Base-by-base conservation (phyloP, 192 early-diverging fungal genomes). In the Rhizoclosmatium globosum region DNA sequence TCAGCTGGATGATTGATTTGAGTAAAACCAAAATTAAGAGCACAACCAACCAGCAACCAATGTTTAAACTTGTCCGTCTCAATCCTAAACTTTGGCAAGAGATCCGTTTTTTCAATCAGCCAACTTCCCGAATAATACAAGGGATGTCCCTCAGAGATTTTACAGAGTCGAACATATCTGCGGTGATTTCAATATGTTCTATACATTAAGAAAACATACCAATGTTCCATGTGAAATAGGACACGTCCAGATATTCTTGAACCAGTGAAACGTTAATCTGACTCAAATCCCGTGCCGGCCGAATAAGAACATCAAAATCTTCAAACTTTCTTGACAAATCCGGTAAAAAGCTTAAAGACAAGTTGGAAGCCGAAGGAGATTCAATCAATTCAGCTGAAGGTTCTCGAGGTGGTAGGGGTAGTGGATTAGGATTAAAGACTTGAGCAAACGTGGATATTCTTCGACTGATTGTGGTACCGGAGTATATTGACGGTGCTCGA, bases 81-180 rank as follows among this genome's bases (percentile, higher is more conserved):
- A 17, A 87, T 46, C 44, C 71, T 71, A 19, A 85, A 79, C 17
- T 74, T 57, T 6, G 39, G 44, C 19, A 87, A 45, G 7, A 80
- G 31, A 31, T 85, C 81, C 2, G 77, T 83, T n/a, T 76, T 46
- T 50, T 87, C 79, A 3, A 82, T 50, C 45, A 85, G 38, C 77
- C 84, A 83, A 47, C 82, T 17, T 31, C 79, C 86, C 43, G 81
- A 80, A 60, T 70, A 87, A 44, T 80, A 82, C 61, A 87, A 68
- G 15, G 86, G 86, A 72, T 87, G 86, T 19, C 83, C 86, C 11
- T 78, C 68, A 6, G 83, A 84, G 72, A 85, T 58, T 50, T 87
- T 83, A 44, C 78, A 71, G 39, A 87, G 67, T 4, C 79, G 59
- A 87, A 87, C 76, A 82, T 82, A 58, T 82, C 81, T 74, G 19